Percentiles rank a stretch among this genome's conserved stretches.
Evolutionary conservation across 495 filamentous ascomycete species (phyloP).

Genomic region (Penicillium coffeae): DNA sequence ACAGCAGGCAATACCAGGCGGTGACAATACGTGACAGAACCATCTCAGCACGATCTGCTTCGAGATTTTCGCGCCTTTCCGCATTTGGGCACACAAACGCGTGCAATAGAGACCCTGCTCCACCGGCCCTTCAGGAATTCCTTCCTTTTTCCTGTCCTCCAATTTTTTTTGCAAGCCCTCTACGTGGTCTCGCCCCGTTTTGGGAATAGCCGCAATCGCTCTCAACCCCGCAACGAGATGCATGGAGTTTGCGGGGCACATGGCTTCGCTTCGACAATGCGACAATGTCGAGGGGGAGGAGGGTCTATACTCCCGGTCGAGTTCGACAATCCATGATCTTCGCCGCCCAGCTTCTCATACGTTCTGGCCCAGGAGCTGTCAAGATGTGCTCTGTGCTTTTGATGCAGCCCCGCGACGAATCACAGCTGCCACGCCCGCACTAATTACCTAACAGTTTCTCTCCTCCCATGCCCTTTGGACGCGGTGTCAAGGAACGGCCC

Average conservation of each 20-base stretch:
- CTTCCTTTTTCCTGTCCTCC: neutral
- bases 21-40: neutral
- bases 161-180: neutral
- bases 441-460: conserved; percentile 39
- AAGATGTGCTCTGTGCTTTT: conserved; percentile 25
- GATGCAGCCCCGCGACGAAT: conserved; percentile 25
- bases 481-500: neutral
- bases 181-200: neutral
- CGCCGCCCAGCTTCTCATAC: neutral
- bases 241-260: conserved; percentile 23
- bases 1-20: neutral
- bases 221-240: conserved; percentile 15
- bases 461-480: conserved; percentile 1
- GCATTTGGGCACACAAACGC: conserved; percentile 22
- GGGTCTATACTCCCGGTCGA: neutral
- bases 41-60: conserved; percentile 23
- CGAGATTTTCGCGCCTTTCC: conserved; percentile 24
- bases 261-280: conserved; percentile 2
- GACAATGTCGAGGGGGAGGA: conserved; percentile 4
- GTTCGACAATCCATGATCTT: conserved; percentile 7
- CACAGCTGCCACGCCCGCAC: conserved; percentile 16
- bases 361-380: conserved; percentile 22
- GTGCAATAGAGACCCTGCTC: conserved; percentile 11
- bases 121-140: neutral
- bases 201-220: neutral